Base-by-base conservation (phyloP, 495 filamentous ascomycete species). In the Aspergillus avenaceus region DNA sequence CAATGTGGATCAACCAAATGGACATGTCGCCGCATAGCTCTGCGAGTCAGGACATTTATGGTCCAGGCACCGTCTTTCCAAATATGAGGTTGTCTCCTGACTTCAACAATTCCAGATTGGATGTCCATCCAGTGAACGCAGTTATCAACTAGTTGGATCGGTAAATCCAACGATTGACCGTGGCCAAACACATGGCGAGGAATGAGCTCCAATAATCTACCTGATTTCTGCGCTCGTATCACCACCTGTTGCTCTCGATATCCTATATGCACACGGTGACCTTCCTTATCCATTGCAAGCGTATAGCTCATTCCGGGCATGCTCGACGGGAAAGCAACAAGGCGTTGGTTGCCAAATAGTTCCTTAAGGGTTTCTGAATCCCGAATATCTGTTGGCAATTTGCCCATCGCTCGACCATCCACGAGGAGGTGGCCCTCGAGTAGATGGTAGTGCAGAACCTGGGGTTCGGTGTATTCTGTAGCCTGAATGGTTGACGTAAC, bases 41-140 rank as follows among this genome's bases (percentile, higher is more conserved):
- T 59, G 49, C 37, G 32, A 6, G 7, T 50, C 1, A 23, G 67
- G 54, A 55, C 67, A n/a, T 52, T 36, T 9, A 72, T 44, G 34
- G 24, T 58, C 68, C 69, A 76, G 23, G 64, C 63, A 49, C 16
- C 49, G 0, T 18, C 12, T 37, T 61, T 60, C 21, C 55, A 65
- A 8, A 74, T 63, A 47, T 80, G 80, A 58, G 6, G 49, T 52
- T 26, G 55, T 8, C 40, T 47, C n/a, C 58, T 27, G 6, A 52
- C 47, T 40, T 85, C 75, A 3, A 86, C 43, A 1, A 49, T 34
- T 0, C 62, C 55, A 0, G 64, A 72, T 5, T 51, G 42, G 4
- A 83, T 6, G 40, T 84, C 63, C 3, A 85, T 56, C 84, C 84
- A 87, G 51, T 87, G 83, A 0, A 76, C 57, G 49, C 68, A 80